phyloP scores from a whole-genome alignment of 495 filamentous ascomycete species.

The Penicillium cosmopolitanum region DNA sequence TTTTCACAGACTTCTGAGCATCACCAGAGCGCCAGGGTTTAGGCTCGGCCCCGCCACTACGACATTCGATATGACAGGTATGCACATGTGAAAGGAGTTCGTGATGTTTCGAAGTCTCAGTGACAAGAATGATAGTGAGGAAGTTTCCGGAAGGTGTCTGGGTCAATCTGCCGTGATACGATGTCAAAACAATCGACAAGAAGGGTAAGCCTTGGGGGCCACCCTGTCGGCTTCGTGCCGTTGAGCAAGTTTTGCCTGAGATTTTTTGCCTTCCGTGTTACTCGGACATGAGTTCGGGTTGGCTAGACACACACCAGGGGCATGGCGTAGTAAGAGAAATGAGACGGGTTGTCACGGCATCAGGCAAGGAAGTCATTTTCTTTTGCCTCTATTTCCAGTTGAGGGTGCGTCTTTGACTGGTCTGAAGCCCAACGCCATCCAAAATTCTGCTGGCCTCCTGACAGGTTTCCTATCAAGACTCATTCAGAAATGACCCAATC shows the following conservation, averaged over 20 bases:
- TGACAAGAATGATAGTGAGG: conserved; percentile 25
- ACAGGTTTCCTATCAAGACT: conserved; percentile 10
- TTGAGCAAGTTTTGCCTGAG: conserved; percentile 23
- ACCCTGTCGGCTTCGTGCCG: conserved; percentile 25
- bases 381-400: neutral
- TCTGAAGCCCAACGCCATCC: conserved; percentile 21
- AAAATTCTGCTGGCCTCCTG: conserved; percentile 22
- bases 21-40: conserved; percentile 24
- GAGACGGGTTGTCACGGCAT: conserved; percentile 10
- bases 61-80: conserved; percentile 25
- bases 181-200: conserved; percentile 18
- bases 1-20: conserved; percentile 8
- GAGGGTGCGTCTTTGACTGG: conserved; percentile 11
- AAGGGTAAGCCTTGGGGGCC: conserved; percentile 24
- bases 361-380: neutral
- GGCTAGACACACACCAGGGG: conserved; percentile 20
- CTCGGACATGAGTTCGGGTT: conserved; percentile 19
- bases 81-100: conserved; percentile 32
- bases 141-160: conserved; percentile 5
- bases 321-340: conserved; percentile 22
- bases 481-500: conserved; percentile 11
- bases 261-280: conserved; percentile 18
- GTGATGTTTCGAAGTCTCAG: conserved; percentile 20
- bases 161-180: conserved; percentile 19
- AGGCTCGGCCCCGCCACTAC: conserved; percentile 10